These are phyloP conservation scores for Globisporangium perplexum DNA, from an alignment of 352 stramenopile genomes.

Conservation along the genomic window DNA sequence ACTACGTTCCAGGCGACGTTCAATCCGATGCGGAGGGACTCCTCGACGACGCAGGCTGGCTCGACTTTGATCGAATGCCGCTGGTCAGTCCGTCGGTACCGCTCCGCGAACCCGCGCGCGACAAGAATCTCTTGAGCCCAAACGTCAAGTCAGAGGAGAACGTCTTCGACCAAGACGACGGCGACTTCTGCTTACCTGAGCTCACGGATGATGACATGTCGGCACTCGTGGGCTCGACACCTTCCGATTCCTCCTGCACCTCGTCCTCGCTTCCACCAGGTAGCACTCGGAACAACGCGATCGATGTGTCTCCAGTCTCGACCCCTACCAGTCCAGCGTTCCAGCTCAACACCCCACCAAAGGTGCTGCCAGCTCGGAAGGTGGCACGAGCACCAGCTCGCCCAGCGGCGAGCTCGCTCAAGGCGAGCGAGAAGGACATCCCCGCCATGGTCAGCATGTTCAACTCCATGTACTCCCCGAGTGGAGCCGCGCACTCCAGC, in stretches of 20 bases:
- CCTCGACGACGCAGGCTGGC: slow-evolving; percentile 21
- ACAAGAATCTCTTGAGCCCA: neutral
- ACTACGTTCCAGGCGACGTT: neutral
- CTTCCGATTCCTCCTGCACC: slow-evolving; percentile 23
- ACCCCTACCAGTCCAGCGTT: neutral
- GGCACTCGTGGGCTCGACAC: slow-evolving; percentile 29
- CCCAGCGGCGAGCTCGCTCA: slow-evolving; percentile 5
- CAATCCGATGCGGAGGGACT: slow-evolving; percentile 6
- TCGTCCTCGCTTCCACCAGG: neutral
- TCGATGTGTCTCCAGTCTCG: neutral
- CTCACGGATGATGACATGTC: slow-evolving; percentile 40
- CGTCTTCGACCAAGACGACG: slow-evolving; percentile 22
- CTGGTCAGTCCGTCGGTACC: slow-evolving; percentile 17
- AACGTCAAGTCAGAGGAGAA: slow-evolving; percentile 11
- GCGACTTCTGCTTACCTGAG: slow-evolving; percentile 28
- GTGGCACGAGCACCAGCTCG: neutral
- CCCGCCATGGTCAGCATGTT: slow-evolving; percentile 64
- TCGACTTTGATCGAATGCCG: slow-evolving; percentile 22
- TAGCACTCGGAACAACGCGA: neutral
- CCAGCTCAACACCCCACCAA: neutral
- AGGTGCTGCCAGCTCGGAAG: neutral
- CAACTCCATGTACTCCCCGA: slow-evolving; percentile 56
- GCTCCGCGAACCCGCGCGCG: slow-evolving; percentile 3
- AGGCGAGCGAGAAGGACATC: slow-evolving; percentile 34
- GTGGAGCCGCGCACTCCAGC: slow-evolving; percentile 1